Base-by-base conservation (phyloP, 1,284 basidiomycete species). In the Gomphus bonarii region DNA sequence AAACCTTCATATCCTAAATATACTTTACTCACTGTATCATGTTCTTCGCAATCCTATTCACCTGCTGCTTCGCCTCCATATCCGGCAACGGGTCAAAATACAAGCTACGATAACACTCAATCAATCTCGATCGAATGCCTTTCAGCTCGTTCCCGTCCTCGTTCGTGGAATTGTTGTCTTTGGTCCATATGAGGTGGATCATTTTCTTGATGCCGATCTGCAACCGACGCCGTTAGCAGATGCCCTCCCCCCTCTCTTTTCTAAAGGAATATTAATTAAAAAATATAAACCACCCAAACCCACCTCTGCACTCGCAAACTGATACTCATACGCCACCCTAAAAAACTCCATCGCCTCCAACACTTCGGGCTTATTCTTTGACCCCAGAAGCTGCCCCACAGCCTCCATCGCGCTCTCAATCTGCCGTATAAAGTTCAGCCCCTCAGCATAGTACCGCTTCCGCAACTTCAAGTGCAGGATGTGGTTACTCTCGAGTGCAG, bases 101-200 rank as follows among this genome's bases (percentile, higher is more conserved):
- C 57, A 99, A 72, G 56, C 69, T 82, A 44, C 84, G 80, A 68
- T 99, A 98, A 66, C 89, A 91, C 63, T 98, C 95, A 63, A 99
- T 78, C 50, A 99, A 77, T 44, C 88, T 81, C 50, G 87, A 85
- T 10, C 92, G 82, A 59, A 98, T 80, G 16, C 94, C 93, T 68
- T 95, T 97, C 52, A 94, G 71, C 66, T 95, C 90, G 64, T 89
- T 88, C 12, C 87, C 89, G 60, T 91, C 89, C 66, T 92, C 91
- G 20, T 82, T 81, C 12, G 89, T 88, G 25, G 91, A 79, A 46
- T 77, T 87, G 67, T 94, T 94, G 68, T 98, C 95, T 68, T 98
- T 99, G 12, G 83, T 81, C 97, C 97, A 99, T 65, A 99, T 92
- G 38, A 99, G 77, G 70, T 99, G 97, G 6, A 99, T 69, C 95